Base-by-base conservation (phyloP, 306 rosid genomes). In the Cucurbita argyrosperma region DNA sequence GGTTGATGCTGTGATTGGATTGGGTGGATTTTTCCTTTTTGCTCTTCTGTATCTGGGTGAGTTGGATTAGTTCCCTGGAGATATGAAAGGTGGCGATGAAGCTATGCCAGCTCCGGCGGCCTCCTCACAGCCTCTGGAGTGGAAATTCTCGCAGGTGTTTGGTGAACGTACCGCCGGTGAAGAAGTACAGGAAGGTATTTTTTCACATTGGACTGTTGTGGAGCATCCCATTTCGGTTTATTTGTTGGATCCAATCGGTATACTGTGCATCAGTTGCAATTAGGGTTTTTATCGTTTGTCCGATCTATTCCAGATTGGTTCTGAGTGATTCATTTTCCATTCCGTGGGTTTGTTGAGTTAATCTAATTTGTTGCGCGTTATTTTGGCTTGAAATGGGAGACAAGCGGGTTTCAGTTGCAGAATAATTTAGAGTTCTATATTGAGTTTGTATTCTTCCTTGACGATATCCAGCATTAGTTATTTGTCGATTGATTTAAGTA, bases 101-200 rank as follows among this genome's bases (percentile, higher is more conserved):
- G 96, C 83, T 83, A 85, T 84, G 71, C 84, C 81, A 83, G 92
- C 96, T 88, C 84, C 96, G 81, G 89, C 76, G 76, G 92, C 86
- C 52, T 89, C 90, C 23, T 83, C 87, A 19, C 86, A 80, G 82
- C 87, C 87, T 75, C 83, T 95, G 84, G 99, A 95, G 71, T 95
- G 99, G 99, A 95, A 91, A 87, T 95, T 95, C 86, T 91, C 99
- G 11, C 99, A 95, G 88, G 99, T 95, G 12, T 95, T 95, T 62
- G 99, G 99, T 16, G 99, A 95, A 82, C 96, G 99, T 35, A 73
- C 97, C 53, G 99, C 91, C 59, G 99, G 99, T 26, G 99, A 95
- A 76, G 99, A 95, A 82, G 99, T 95, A 64, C 99, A 95, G 85
- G 99, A 95, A 95, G 99, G 99, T 95, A 81, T 54, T 59, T 75